Evolutionary conservation across 2,329 filamentous ascomycete species (phyloP), one percentile per base, ranked within the genome.

Genomic region (Aspergillus sp.): DNA sequence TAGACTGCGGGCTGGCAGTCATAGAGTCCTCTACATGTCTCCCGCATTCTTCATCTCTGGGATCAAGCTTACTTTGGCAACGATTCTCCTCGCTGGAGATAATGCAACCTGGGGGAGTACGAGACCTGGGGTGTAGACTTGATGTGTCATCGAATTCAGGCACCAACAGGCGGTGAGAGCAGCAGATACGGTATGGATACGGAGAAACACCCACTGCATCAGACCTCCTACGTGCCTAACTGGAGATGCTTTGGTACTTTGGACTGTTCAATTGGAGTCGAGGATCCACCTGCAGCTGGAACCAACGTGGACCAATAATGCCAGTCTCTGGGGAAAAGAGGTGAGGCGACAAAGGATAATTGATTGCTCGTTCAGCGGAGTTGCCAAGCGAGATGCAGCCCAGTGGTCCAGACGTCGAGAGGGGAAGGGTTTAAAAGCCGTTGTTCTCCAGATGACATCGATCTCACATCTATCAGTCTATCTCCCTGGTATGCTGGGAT

Each of bases 301-400:
- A 36, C 49, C 49, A 32, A 64, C 61, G 61, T 64, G 61, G 61
- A 55, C 61, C 58, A 61, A 61, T 62, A n/a, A 52, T 46, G 46
- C 20, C n/a, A 25, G 16, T 45, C 17, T 23, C 36, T 19, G 11
- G 32, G 17, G 16, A 45, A 47, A 41, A 20, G 31, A 48, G 25
- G 29, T 36, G 49, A 58, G 54, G 49, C 44, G 50, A 52, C n/a
- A 41, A 48, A 42, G 49, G 9, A 9, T 7, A 19, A 49, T 45
- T 47, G 36, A 41, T 25, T 46, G 31, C 25, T 29, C 34, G 34
- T 50, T 32, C 34, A 36, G 38, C 36, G 41, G 25, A 32, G 29
- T 36, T 14, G 32, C 32, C 16, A 17, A 14, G 32, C 16, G 32
- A 17, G 32, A 36, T 36, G 11, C 14, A 36, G 13, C 32, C 32